phyloP scores from a whole-genome alignment of 2,329 filamentous ascomycete genomes.

The Colletotrichum acutatum region DNA sequence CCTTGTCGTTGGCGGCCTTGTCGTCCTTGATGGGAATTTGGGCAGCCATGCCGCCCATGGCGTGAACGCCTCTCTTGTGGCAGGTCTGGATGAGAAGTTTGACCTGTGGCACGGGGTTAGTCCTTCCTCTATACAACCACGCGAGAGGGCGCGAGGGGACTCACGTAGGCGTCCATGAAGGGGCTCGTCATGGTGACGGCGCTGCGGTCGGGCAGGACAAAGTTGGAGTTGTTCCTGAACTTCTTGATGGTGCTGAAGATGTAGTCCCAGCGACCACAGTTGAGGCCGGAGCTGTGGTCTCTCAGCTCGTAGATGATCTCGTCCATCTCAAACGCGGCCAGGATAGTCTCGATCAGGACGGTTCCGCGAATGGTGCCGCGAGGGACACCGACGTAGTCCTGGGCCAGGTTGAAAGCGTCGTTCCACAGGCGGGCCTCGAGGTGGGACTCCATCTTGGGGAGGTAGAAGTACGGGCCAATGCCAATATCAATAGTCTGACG shows the following conservation, averaged over 20 bases:
- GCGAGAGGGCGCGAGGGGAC: constrained; percentile 25
- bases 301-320: constrained; percentile 99
- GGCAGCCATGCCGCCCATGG: constrained; percentile 98
- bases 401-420: constrained; percentile 94
- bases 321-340: constrained; percentile 99
- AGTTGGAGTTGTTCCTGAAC: constrained; percentile 93
- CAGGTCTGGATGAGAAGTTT: constrained; percentile 98
- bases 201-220: constrained; percentile 91
- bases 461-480: constrained; percentile 95
- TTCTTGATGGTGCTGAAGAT: constrained; percentile 99
- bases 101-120: constrained; percentile 53
- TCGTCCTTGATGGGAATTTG: constrained; percentile 99
- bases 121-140: neutral
- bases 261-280: constrained; percentile 99
- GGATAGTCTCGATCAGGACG: constrained; percentile 97
- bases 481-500: constrained; percentile 86
- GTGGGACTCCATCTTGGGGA: constrained; percentile 98
- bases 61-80: constrained; percentile 96
- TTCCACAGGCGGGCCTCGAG: constrained; percentile 98
- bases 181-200: constrained; percentile 97
- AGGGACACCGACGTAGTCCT: constrained; percentile 91
- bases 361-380: constrained; percentile 95
- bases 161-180: constrained; percentile 93
- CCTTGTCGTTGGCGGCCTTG: constrained; percentile 87
- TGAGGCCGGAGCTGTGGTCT: constrained; percentile 94